Conservation (phyloP, 2,329 filamentous ascomycete species). For the Alternaria arborescens region DNA sequence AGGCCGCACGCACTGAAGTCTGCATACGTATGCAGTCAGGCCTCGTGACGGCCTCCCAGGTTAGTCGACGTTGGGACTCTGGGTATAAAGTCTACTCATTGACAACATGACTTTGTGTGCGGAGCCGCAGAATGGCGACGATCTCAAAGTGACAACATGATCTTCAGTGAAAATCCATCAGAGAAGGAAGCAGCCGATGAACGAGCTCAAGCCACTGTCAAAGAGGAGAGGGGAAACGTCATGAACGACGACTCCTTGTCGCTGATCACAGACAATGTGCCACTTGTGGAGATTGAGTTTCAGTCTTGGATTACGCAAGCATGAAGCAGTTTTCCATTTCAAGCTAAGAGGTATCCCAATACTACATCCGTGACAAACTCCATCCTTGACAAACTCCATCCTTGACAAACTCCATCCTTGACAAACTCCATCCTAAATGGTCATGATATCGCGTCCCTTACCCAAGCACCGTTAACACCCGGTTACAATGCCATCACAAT, state of each 20-base stretch:
- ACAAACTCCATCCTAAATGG: neutral
- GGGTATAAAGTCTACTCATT: neutral
- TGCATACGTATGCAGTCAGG: neutral
- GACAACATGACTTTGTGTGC: neutral
- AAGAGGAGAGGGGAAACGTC: neutral
- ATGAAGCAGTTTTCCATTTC: neutral
- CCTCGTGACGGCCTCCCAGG: neutral
- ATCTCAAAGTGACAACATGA: neutral
- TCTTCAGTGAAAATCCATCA: neutral
- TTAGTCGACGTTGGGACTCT: neutral
- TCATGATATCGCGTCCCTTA: neutral
- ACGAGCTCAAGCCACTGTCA: neutral
- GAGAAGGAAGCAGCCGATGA: neutral
- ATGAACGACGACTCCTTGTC: slow-evolving; percentile 5
- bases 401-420: neutral
- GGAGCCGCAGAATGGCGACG: neutral
- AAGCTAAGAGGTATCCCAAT: neutral
- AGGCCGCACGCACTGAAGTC: neutral
- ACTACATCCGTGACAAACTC: neutral
- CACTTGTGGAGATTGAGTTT: neutral
- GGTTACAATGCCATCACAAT: neutral
- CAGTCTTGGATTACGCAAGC: slow-evolving; percentile 5
- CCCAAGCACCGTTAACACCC: neutral
- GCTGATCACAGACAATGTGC: slow-evolving; percentile 10
- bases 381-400: too few species aligned